phyloP scores from a whole-genome alignment of 768 basidiomycete genomes.

The Mycena haematopus region DNA sequence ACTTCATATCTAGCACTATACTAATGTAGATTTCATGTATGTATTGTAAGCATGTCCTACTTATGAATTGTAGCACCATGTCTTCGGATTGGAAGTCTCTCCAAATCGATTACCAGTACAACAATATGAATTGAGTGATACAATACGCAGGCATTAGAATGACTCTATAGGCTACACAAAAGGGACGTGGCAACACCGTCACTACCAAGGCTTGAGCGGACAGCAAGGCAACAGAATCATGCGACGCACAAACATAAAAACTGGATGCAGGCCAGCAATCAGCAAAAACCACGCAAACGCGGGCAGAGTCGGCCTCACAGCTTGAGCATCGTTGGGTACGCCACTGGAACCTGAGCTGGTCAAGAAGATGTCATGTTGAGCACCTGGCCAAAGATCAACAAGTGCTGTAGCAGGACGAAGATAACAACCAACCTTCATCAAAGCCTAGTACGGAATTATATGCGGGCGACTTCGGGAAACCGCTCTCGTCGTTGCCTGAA shows the following conservation, averaged over 20 bases:
- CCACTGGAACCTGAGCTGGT: not conserved
- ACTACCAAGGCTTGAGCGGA: not conserved
- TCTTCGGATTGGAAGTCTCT: not conserved
- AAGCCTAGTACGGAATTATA: slow-evolving; percentile 48
- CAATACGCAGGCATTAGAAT: not conserved
- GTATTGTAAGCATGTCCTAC: slow-evolving; percentile 2
- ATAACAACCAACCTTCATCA: slow-evolving; percentile 34
- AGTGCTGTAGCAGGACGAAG: not conserved
- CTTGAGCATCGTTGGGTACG: not conserved
- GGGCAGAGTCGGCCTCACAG: not conserved
- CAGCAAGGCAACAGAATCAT: not conserved
- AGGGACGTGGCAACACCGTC: not conserved
- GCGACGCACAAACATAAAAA: not conserved
- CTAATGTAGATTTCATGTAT: not conserved
- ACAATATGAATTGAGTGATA: slow-evolving; percentile 3
- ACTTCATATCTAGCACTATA: slow-evolving; percentile 3
- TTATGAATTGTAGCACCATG: slow-evolving; percentile 3
- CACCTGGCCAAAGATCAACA: slow-evolving; percentile 7
- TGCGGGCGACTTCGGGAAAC: slow-evolving; percentile 45
- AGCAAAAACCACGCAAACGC: slow-evolving; percentile 2
- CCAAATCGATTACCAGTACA: not conserved
- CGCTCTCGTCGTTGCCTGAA: slow-evolving; percentile 49
- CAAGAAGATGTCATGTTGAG: slow-evolving; percentile 19
- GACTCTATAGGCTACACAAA: slow-evolving; percentile 1
- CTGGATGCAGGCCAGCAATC: not conserved